Evolutionary conservation across 805 yeast species (phyloP).

Genomic region (Wickerhamomyces kurtzmanii): DNA sequence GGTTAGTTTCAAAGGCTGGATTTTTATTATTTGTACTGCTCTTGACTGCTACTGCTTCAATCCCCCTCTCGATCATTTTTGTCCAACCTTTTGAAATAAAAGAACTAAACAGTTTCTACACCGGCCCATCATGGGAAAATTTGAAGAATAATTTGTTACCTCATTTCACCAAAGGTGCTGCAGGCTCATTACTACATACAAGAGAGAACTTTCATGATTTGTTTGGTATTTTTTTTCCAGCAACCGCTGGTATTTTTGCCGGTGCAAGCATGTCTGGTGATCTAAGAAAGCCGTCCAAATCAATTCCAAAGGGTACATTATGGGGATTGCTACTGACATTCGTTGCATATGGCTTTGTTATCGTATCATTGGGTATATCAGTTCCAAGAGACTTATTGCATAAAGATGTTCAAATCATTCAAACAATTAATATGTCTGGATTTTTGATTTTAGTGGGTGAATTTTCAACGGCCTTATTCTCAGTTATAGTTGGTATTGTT

Average conservation of each 20-base stretch:
- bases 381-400: constrained; percentile 74
- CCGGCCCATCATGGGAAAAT: constrained; percentile 70
- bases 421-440: constrained; percentile 65
- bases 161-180: constrained; percentile 80
- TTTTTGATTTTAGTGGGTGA: constrained; percentile 78
- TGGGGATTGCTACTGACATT: constrained; percentile 78
- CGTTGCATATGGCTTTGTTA: constrained; percentile 67
- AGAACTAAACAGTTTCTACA: constrained; percentile 40
- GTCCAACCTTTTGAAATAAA: constrained; percentile 51
- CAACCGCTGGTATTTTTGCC: constrained; percentile 97
- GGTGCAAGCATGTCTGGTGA: constrained; percentile 99
- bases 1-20: constrained; percentile 76
- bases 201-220: constrained; percentile 75
- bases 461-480: constrained; percentile 80
- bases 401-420: constrained; percentile 76
- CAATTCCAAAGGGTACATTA: constrained; percentile 91
- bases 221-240: constrained; percentile 95
- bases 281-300: constrained; percentile 69
- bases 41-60: constrained; percentile 62
- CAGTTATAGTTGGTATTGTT: constrained; percentile 90
- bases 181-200: constrained; percentile 59
- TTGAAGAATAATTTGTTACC: constrained; percentile 64
- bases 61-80: constrained; percentile 69
- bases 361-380: constrained; percentile 67
- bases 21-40: constrained; percentile 59